Percentiles rank a stretch among this genome's conserved stretches.
Conservation (phyloP, 495 filamentous ascomycete genomes). For the Hypoxylon fragiforme region DNA sequence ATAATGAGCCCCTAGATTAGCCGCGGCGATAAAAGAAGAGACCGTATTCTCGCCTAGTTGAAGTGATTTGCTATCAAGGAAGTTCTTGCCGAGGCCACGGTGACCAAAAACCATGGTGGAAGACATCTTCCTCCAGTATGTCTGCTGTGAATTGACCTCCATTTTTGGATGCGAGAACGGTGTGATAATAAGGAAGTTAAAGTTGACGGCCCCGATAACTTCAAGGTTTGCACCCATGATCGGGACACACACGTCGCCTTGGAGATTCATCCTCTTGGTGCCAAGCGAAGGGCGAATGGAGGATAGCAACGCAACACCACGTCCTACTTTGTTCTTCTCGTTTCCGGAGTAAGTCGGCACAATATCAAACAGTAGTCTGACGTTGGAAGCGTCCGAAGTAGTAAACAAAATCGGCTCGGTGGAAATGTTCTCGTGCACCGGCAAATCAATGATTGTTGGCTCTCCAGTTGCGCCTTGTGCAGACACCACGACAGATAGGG, state of each 20-base stretch:
- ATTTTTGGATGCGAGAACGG: conserved; percentile 94
- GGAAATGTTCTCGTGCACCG: conserved; percentile 88
- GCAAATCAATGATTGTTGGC: conserved; percentile 85
- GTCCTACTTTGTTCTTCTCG: conserved; percentile 83
- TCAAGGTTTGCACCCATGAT: conserved; percentile 83
- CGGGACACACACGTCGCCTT: conserved; percentile 91
- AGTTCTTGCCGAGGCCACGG: conserved; percentile 91
- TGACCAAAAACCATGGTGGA: conserved; percentile 91
- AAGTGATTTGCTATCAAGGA: conserved; percentile 74
- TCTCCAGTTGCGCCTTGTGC: conserved; percentile 85
- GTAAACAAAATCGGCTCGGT: conserved; percentile 92
- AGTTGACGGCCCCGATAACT: conserved; percentile 90
- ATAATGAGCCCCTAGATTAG: conserved; percentile 88
- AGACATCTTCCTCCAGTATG: conserved; percentile 82
- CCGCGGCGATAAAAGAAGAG: conserved; percentile 92
- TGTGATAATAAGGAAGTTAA: conserved; percentile 94
- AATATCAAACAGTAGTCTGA: conserved; percentile 91
- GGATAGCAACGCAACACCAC: conserved; percentile 85
- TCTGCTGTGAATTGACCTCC: conserved; percentile 83
- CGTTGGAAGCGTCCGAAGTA: conserved; percentile 73
- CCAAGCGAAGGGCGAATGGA: conserved; percentile 82
- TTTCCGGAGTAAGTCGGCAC: conserved; percentile 96
- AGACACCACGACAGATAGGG: conserved; percentile 89
- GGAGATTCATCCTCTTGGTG: conserved; percentile 74
- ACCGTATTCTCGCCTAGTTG: conserved; percentile 97